Evolutionary conservation across 2,329 filamentous ascomycete genomes (phyloP).

Genomic region (Colletotrichum sp.): DNA sequence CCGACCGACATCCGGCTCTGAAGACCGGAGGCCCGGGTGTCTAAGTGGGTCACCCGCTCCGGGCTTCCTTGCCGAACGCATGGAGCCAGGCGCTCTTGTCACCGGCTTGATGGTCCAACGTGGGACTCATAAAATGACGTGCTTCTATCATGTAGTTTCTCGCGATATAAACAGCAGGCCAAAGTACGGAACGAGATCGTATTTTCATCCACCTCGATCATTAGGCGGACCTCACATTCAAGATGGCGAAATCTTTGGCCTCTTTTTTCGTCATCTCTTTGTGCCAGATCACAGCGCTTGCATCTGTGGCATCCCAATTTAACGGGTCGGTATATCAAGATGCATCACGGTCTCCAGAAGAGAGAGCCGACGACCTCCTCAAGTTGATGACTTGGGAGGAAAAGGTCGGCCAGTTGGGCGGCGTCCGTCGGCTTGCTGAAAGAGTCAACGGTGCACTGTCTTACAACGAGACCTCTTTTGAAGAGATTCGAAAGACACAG

Average conservation of each 20-base stretch:
- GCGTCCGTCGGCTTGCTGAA: conserved; percentile 8
- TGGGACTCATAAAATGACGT: not conserved
- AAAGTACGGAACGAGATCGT: too few relatives aligned
- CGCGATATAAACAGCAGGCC: not conserved
- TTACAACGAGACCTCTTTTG: conserved; percentile 8
- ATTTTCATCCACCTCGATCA: not conserved
- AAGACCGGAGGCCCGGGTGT: not conserved
- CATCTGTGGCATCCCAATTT: not conserved
- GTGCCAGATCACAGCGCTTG: not conserved
- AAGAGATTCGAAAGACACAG: conserved; percentile 4
- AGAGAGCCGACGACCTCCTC: conserved; percentile 13
- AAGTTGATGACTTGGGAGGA: conserved; percentile 14
- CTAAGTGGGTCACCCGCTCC: not conserved
- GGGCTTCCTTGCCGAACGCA: not conserved
- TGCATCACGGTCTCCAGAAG: not conserved
- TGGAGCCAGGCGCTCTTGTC: not conserved
- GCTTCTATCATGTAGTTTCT: not conserved
- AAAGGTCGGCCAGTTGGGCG: conserved; percentile 15
- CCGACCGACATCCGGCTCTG: conserved; percentile 9
- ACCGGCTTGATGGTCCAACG: not conserved
- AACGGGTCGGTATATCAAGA: not conserved
- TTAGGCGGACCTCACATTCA: not conserved
- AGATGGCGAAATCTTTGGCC: not conserved
- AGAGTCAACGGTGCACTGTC: not conserved
- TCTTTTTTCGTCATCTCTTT: not conserved